A percentile compares a stretch with the other conserved stretches of the same genome.
Evolutionary conservation across 1,139 yeast genomes (phyloP).

Genomic region (Hansenula lynferdii): DNA sequence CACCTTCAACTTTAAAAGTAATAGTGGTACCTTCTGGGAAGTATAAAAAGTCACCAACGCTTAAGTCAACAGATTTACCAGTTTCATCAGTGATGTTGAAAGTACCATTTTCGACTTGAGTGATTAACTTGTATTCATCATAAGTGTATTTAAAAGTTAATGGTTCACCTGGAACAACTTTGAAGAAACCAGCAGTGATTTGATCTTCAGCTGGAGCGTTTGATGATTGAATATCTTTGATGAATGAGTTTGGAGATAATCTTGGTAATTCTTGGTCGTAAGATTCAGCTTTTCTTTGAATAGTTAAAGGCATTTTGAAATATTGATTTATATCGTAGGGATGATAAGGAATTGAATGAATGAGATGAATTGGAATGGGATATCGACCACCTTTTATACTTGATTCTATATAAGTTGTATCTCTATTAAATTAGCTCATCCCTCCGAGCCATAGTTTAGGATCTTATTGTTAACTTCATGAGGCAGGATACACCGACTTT

Average conservation of each 20-base stretch:
- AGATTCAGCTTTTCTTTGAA: slow-evolving; percentile 50
- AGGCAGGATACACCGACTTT: too few species aligned
- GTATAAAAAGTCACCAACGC: slow-evolving; percentile 44
- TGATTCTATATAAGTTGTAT: too few species aligned
- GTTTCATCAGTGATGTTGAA: slow-evolving; percentile 38
- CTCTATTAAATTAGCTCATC: too few species aligned
- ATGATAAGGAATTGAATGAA: too few species aligned
- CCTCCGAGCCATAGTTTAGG: too few species aligned
- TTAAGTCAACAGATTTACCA: slow-evolving; percentile 39
- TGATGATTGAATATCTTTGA: slow-evolving; percentile 48
- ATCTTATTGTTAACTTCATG: too few species aligned
- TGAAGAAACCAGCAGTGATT: slow-evolving; percentile 53
- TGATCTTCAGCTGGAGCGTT: slow-evolving; percentile 45
- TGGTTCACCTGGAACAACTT: slow-evolving; percentile 55
- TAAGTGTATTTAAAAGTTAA: slow-evolving; percentile 50
- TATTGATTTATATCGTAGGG: too few species aligned
- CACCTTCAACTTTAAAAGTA: slow-evolving; percentile 45
- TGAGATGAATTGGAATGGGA: too few species aligned
- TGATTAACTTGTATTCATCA: slow-evolving; percentile 47
- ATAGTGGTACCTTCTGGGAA: slow-evolving; percentile 42
- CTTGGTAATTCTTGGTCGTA: slow-evolving; percentile 48
- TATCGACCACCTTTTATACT: too few species aligned
- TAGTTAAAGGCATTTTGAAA: slow-evolving; percentile 56
- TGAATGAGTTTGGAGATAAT: slow-evolving; percentile 49
- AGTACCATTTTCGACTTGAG: slow-evolving; percentile 36